Conservation (phyloP, 225 moss, liverwort and hornwort genomes). For the Sphagnum tenellum region DNA sequence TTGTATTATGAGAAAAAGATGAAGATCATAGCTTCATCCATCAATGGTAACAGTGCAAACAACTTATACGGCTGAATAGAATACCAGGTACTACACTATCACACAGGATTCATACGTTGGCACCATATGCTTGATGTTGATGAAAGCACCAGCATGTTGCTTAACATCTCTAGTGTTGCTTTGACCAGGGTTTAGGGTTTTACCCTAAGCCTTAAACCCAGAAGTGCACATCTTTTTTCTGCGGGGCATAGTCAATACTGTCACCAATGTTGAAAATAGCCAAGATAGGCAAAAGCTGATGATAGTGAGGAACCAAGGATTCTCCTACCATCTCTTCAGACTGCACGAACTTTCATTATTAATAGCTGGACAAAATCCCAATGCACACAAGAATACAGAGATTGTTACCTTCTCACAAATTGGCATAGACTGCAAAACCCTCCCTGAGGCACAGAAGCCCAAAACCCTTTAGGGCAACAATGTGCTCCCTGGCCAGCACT, state of each 20-base stretch:
- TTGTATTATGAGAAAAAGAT: too few species aligned
- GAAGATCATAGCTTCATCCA: too few species aligned
- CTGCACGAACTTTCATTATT: slow-evolving; percentile 65
- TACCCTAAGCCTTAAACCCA: slow-evolving; percentile 7
- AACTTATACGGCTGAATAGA: too few species aligned
- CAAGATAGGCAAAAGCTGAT: slow-evolving; percentile 69
- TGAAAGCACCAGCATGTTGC: slow-evolving; percentile 77
- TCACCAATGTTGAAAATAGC: slow-evolving; percentile 83
- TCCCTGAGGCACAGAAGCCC: too few species aligned
- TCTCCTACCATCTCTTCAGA: slow-evolving; percentile 70
- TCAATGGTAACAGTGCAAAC: too few species aligned
- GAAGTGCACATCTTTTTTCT: slow-evolving; percentile 53
- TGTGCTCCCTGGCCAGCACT: too few species aligned
- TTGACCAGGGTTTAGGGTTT: slow-evolving; percentile 24
- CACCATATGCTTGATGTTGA: slow-evolving; percentile 93
- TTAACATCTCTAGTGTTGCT: slow-evolving; percentile 52
- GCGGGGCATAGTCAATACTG: slow-evolving; percentile 67
- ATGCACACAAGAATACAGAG: too few species aligned
- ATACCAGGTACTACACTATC: slow-evolving; percentile 11
- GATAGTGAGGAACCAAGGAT: slow-evolving; percentile 69
- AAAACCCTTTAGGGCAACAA: too few species aligned
- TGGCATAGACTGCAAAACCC: too few species aligned
- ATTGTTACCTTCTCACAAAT: too few species aligned
- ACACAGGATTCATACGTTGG: slow-evolving; percentile 72
- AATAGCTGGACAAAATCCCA: slow-evolving; percentile 31